Percentiles rank a stretch among this genome's conserved stretches.
Conservation (phyloP, 257 asterid genomes). For the Nicotiana sylvestris region DNA sequence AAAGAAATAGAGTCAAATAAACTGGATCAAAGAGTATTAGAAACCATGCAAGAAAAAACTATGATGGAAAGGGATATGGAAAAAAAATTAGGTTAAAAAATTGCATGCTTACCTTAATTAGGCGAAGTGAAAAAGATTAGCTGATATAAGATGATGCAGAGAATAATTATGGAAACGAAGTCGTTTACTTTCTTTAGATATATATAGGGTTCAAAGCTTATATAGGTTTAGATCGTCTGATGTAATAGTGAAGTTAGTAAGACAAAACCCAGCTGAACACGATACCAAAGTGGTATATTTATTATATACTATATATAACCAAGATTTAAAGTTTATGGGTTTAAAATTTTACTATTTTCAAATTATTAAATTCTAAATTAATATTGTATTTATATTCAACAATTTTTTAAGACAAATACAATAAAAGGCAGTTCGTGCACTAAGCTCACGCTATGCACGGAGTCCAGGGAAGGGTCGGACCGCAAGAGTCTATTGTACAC, state of each 20-base stretch:
- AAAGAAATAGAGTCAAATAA: not conserved
- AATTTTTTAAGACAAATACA: no score
- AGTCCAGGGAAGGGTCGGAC: no score
- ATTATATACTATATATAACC: not conserved
- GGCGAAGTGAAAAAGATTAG: not conserved
- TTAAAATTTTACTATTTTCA: no score
- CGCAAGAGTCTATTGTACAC: no score
- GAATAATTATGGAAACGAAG: not conserved
- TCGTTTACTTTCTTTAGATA: not conserved
- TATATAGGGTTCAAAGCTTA: not conserved
- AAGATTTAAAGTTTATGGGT: no score
- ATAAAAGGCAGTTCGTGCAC: no score
- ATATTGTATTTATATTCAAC: no score
- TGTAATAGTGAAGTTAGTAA: slow-evolving; percentile 1
- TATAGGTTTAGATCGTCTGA: slow-evolving; percentile 1
- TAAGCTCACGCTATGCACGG: no score
- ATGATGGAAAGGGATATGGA: not conserved
- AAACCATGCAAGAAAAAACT: not conserved
- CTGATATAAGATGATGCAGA: not conserved
- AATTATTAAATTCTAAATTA: no score
- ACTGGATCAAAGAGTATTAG: not conserved
- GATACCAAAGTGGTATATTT: not conserved
- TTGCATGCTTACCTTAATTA: not conserved
- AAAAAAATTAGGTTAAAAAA: not conserved
- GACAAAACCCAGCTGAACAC: not conserved